Percentiles rank a stretch among this genome's conserved stretches.
These are phyloP conservation scores for Aspergillus versicolor DNA, from an alignment of 2,329 filamentous ascomycete species.

Conservation along the genomic window DNA sequence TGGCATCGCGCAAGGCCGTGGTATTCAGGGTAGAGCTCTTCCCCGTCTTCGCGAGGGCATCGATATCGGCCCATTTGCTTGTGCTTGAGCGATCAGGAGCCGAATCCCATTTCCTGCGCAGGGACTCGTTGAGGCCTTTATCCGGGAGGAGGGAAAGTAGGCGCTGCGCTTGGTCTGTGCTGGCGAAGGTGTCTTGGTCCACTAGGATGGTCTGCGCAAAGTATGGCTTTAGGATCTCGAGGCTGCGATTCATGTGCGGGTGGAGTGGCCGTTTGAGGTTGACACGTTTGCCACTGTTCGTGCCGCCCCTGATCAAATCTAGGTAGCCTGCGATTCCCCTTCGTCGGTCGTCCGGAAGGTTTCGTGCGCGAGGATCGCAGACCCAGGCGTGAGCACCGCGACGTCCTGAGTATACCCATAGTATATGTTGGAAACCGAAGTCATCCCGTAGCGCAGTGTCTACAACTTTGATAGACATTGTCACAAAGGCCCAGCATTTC, in stretches of 20 bases:
- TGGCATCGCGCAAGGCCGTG: constrained; percentile 76
- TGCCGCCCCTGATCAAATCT: constrained; percentile 82
- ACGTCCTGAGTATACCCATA: constrained; percentile 98
- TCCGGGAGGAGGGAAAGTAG: constrained; percentile 86
- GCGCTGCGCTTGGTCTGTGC: constrained; percentile 68
- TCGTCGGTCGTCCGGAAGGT: constrained; percentile 81
- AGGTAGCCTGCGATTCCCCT: constrained; percentile 85
- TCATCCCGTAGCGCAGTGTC: constrained; percentile 86
- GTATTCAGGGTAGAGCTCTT: constrained; percentile 70
- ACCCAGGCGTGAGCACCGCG: constrained; percentile 98
- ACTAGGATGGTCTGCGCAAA: constrained; percentile 81
- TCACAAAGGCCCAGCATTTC: constrained; percentile 96
- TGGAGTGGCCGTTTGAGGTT: constrained; percentile 83
- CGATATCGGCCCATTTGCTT: constrained; percentile 93
- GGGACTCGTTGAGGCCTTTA: constrained; percentile 69
- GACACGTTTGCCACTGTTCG: constrained; percentile 82
- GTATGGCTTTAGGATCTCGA: constrained; percentile 78
- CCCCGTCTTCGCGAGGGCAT: constrained; percentile 75
- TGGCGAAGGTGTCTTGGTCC: constrained; percentile 82
- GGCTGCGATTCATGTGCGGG: constrained; percentile 81
- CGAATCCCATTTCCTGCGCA: constrained; percentile 89
- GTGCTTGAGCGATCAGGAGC: constrained; percentile 72
- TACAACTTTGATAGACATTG: constrained; percentile 94
- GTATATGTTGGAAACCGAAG: constrained; percentile 93
- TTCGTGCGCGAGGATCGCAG: constrained; percentile 82